A percentile compares a stretch with the other conserved stretches of the same genome.
phyloP scores from a whole-genome alignment of 495 filamentous ascomycete species.

The Penicillium salamii region DNA sequence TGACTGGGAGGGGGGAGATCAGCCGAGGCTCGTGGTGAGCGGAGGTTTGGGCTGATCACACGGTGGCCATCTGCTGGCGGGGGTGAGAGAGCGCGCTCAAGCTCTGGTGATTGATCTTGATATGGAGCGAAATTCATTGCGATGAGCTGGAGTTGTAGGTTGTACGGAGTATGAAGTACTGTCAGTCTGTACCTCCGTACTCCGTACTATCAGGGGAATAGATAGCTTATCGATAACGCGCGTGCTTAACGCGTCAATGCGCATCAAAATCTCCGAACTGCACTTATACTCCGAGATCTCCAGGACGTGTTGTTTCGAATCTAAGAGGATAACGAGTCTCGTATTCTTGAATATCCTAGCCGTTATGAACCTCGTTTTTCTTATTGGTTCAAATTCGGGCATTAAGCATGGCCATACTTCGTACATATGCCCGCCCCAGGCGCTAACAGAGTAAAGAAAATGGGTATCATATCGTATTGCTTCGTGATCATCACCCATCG shows the following conservation, averaged over 20 bases:
- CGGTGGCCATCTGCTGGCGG: constrained; percentile 45
- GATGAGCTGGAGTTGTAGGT: not conserved
- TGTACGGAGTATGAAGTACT: too few relatives aligned
- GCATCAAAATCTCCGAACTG: too few relatives aligned
- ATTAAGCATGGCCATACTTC: too few relatives aligned
- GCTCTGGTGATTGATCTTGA: constrained; percentile 81
- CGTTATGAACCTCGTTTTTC: too few relatives aligned
- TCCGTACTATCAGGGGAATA: constrained; percentile 1
- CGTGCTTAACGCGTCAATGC: too few relatives aligned
- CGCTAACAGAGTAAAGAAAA: constrained; percentile 3
- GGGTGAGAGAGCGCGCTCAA: constrained; percentile 68
- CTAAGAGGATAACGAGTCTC: too few relatives aligned
- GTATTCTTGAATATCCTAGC: too few relatives aligned
- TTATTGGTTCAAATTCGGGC: too few relatives aligned
- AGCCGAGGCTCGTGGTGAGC: constrained; percentile 37
- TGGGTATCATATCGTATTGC: constrained; percentile 21
- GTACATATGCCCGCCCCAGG: too few relatives aligned
- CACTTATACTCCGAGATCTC: too few relatives aligned
- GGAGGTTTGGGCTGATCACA: constrained; percentile 48
- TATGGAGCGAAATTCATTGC: constrained; percentile 94
- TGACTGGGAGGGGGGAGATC: constrained; percentile 44
- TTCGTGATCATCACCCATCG: constrained; percentile 12
- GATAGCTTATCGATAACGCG: too few relatives aligned
- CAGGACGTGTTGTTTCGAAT: too few relatives aligned
- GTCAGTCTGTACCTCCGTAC: not conserved